Evolutionary conservation across 257 asterid species (phyloP).

Genomic region (Lavandula angustifolia): DNA sequence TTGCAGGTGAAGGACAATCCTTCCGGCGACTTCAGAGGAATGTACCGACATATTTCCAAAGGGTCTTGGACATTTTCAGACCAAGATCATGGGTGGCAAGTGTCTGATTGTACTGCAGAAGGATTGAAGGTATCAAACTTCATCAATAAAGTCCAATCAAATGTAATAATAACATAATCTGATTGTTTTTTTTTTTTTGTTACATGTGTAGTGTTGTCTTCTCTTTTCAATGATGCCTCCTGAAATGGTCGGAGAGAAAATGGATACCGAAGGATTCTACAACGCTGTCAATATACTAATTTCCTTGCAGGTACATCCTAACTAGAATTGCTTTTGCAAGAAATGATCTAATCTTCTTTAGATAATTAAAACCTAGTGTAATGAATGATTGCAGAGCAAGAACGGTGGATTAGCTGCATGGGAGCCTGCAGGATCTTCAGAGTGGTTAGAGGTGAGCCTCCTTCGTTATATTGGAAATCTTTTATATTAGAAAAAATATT

Average conservation of each 20-base stretch:
- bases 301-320: slow-evolving; percentile 58
- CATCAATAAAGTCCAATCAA: not conserved
- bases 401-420: slow-evolving; percentile 91
- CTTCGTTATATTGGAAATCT: too few relatives aligned
- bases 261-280: slow-evolving; percentile 63
- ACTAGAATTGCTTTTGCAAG: not conserved
- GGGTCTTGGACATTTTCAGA: slow-evolving; percentile 97
- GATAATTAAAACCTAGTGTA: not conserved
- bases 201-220: slow-evolving; percentile 79
- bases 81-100: slow-evolving; percentile 99
- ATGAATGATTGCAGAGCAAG: slow-evolving; percentile 59
- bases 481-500: too few relatives aligned
- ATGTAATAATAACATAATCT: not conserved
- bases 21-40: slow-evolving; percentile 71
- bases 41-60: slow-evolving; percentile 83
- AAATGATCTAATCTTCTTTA: not conserved
- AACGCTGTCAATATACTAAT: slow-evolving; percentile 75
- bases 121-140: slow-evolving; percentile 61
- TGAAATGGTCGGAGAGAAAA: slow-evolving; percentile 66
- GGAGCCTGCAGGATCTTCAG: slow-evolving; percentile 92
- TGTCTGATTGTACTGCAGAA: slow-evolving; percentile 97
- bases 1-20: slow-evolving; percentile 75
- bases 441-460: slow-evolving; percentile 72
- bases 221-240: slow-evolving; percentile 77
- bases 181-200: not conserved